Evolutionary conservation across 306 rosid genomes (phyloP).

Genomic region (Quercus berberidifolia): DNA sequence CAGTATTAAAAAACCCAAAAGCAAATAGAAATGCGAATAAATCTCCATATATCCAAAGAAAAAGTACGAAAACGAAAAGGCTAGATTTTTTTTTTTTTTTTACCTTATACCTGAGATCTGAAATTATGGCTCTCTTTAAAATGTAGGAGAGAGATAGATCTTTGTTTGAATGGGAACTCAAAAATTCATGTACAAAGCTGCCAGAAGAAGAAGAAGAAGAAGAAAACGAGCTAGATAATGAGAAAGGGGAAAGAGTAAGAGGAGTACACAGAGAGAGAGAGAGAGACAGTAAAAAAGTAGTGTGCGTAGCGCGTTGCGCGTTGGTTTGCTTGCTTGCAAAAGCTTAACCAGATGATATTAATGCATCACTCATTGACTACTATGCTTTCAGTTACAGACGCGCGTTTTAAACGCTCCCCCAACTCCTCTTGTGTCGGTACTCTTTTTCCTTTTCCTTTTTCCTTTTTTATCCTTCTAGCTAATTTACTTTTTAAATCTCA

Average conservation of each 20-base stretch:
- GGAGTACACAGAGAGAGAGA: neutral
- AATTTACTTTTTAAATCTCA: neutral
- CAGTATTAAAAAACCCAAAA: neutral
- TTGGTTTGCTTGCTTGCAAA: neutral
- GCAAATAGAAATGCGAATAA: neutral
- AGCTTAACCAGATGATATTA: neutral
- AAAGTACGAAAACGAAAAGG: neutral
- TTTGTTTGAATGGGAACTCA: conserved; percentile 20
- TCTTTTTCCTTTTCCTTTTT: neutral
- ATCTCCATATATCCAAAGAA: neutral
- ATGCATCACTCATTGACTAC: conserved; percentile 32
- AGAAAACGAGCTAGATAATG: conserved; percentile 4
- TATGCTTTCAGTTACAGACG: conserved; percentile 28
- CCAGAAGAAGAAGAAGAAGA: conserved; percentile 7
- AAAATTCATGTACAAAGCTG: conserved; percentile 4
- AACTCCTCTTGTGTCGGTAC: conserved; percentile 15
- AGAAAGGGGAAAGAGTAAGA: neutral
- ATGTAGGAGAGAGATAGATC: neutral
- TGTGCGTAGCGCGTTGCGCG: neutral
- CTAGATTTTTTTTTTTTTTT: neutral
- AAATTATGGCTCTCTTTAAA: conserved; percentile 8
- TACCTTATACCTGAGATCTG: conserved; percentile 44
- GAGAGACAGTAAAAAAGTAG: neutral
- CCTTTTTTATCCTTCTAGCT: neutral
- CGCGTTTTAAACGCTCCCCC: neutral